Evolutionary conservation across 1,284 basidiomycete genomes (phyloP).

Genomic region (Flammula alnicola): DNA sequence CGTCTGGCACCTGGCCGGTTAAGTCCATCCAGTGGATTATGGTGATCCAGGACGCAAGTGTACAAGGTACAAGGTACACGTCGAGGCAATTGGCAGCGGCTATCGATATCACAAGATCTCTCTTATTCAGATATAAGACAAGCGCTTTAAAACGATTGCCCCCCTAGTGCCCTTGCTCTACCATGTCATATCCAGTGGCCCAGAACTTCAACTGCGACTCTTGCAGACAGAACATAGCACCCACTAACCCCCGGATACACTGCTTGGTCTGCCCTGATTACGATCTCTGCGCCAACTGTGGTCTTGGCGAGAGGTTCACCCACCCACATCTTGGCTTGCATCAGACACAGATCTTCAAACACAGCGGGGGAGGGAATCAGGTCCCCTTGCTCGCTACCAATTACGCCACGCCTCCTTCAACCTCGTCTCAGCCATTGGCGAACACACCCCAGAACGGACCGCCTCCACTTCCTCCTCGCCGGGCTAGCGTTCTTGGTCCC

Average conservation of each 20-base stretch:
- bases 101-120: constrained; percentile 9
- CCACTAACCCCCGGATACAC: constrained; percentile 11
- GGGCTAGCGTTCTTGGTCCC: background rate
- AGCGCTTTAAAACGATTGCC: no score
- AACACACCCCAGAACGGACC: background rate
- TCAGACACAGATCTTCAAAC: constrained; percentile 9
- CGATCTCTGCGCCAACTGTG: constrained; percentile 16
- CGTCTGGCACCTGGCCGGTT: no score
- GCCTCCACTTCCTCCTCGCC: constrained; percentile 4
- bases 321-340: constrained; percentile 5
- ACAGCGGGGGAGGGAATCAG: constrained; percentile 6
- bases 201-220: constrained; percentile 13
- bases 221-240: constrained; percentile 5
- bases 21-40: no score
- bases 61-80: background rate
- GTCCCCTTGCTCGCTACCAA: constrained; percentile 1
- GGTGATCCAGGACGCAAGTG: background rate
- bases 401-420: background rate
- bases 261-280: constrained; percentile 14
- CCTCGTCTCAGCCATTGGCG: background rate
- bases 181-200: constrained; percentile 1
- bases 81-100: background rate
- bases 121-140: no score
- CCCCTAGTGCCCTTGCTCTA: background rate
- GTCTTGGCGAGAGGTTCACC: constrained; percentile 11